Evolutionary conservation across 2,329 filamentous ascomycete genomes (phyloP), one percentile per base, ranked within the genome.

Genomic region (Trichoderma sp.): DNA sequence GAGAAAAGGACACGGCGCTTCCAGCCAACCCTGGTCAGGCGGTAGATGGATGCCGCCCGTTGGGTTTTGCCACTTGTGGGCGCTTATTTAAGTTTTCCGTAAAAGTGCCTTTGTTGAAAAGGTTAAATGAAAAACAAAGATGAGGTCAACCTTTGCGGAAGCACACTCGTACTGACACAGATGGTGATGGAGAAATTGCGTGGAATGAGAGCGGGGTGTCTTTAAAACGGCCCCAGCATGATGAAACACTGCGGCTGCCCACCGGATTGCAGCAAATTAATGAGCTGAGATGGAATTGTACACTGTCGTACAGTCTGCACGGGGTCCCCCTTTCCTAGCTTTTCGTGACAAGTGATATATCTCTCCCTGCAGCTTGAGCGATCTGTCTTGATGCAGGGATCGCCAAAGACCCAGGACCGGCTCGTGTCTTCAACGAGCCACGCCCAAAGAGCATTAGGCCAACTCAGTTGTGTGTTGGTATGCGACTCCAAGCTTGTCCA

Each of bases 131-230:
- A 22, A 48, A 53, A 29, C 29, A 34, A 54, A 19, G 27, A 32
- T 32, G 50, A 9, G 34, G 12, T 32, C 52, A 34, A 54, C 17
- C 27, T 53, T 53, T 25, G 12, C 27, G 9, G 22, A 35, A n/a
- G 32, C 19, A 57, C 27, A 3, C 12, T 9, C 10, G 12, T 15
- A 52, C 25, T 19, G 29, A 27, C 15, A 27, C 34, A 34, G 37
- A 22, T 58, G 32, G 50, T n/a, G 17, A 53, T 67, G 42, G 15
- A 57, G 63, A 67, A 54, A 67, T 67, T 67, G 64, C 64, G 48
- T 67, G 56, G 64, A 54, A 60, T 45, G 45, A 29, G 48, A 54
- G 64, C 56, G 64, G 64, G 64, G 64, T 67, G 56, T 61, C 56
- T 60, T 34, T 32, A 54, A 42, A 61, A 52, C 64, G 48, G 54